Conservation (phyloP, 2,329 filamentous ascomycete genomes). For the Thielaviopsis cerberus region DNA sequence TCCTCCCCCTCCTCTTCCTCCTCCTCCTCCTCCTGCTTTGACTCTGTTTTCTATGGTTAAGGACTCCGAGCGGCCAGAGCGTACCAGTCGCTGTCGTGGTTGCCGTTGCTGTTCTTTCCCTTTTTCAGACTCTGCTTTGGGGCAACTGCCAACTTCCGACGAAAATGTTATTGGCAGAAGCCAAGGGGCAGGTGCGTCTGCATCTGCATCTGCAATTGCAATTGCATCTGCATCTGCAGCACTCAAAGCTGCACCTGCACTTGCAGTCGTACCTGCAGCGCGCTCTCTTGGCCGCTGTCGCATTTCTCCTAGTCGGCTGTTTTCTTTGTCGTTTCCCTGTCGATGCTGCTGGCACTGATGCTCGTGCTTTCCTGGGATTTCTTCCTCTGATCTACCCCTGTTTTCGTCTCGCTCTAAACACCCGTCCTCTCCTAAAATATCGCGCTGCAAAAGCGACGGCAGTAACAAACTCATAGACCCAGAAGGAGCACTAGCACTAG, state of each 20-base stretch:
- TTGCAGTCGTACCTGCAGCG: neutral
- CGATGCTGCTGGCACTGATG: neutral
- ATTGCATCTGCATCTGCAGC: neutral
- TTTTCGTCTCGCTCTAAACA: neutral
- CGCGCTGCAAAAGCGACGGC: neutral
- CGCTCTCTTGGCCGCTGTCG: neutral
- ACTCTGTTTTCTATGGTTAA: conserved; percentile 1
- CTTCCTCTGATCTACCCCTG: neutral
- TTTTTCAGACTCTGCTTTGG: neutral
- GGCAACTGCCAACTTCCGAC: neutral
- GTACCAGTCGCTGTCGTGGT: neutral
- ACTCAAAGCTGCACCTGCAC: neutral
- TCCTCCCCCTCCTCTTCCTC: neutral
- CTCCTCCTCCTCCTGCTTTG: neutral
- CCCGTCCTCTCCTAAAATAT: too few relatives aligned
- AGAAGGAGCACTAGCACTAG: neutral
- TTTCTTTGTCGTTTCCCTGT: too few relatives aligned
- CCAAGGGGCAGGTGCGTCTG: neutral
- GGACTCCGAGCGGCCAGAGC: conserved; percentile 9
- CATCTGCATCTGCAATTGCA: neutral
- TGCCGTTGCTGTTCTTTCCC: neutral
- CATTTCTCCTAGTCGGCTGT: too few relatives aligned
- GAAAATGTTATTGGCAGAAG: neutral
- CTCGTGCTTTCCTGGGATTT: neutral
- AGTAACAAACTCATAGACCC: neutral